phyloP scores from a whole-genome alignment of 2,329 filamentous ascomycete genomes.

The Calonectria pseudoturangicola region DNA sequence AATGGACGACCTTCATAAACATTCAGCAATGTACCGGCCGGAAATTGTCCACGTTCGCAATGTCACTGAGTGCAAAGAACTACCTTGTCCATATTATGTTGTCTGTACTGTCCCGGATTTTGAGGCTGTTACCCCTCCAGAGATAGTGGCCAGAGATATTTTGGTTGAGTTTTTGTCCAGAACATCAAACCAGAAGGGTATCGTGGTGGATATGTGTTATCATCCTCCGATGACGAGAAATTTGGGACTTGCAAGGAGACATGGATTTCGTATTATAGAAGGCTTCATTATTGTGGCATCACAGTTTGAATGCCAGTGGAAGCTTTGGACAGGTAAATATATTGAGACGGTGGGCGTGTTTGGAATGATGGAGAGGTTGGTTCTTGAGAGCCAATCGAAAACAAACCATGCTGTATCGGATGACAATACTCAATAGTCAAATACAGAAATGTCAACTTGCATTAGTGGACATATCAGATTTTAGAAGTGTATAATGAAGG shows the following conservation, averaged over 20 bases:
- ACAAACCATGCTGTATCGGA: neutral
- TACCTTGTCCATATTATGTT: neutral
- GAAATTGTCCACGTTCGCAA: neutral
- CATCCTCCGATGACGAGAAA: neutral
- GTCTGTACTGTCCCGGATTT: neutral
- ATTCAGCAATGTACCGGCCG: neutral
- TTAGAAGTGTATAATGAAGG: no score
- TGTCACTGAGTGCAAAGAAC: neutral
- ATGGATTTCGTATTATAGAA: neutral
- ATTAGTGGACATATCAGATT: no score
- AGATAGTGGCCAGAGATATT: neutral
- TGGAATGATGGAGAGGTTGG: slow-evolving; percentile 1
- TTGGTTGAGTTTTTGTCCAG: neutral
- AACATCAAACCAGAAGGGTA: neutral
- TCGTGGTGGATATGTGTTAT: neutral
- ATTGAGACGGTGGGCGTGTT: neutral
- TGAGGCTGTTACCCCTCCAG: neutral
- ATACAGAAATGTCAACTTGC: no score
- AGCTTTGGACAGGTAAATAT: neutral
- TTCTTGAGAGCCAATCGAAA: neutral
- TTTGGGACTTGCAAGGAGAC: neutral
- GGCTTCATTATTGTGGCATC: slow-evolving; percentile 9
- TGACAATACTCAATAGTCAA: neutral
- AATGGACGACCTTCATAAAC: neutral
- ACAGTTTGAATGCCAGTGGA: neutral